Evolutionary conservation across 1,284 basidiomycete genomes (phyloP).

Genomic region (Leccinum fuscescens): DNA sequence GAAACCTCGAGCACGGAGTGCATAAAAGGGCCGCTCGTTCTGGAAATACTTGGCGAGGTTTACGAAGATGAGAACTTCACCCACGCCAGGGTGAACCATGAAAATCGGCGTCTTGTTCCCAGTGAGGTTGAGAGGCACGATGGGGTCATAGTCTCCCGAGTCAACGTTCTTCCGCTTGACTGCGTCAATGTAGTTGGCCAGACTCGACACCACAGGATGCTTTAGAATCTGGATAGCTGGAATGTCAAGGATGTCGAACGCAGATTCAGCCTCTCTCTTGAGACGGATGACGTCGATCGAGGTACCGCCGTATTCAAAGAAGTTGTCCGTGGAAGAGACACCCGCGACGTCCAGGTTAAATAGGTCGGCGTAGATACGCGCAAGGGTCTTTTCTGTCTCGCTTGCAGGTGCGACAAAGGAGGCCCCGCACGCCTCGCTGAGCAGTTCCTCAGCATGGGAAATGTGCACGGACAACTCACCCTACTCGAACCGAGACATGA

Average conservation of each 20-base stretch:
- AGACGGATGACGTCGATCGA: conserved; percentile 30
- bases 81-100: conserved; percentile 16
- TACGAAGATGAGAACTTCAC: conserved; percentile 43
- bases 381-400: conserved; percentile 20
- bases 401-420: conserved; percentile 19
- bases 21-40: conserved; percentile 42
- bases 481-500: conserved; percentile 21
- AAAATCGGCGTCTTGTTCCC: conserved; percentile 42
- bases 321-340: conserved; percentile 25
- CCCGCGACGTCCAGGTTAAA: conserved; percentile 21
- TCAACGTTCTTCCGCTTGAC: conserved; percentile 5
- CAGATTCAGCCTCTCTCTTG: conserved; percentile 34
- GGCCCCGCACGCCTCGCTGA: conserved; percentile 15
- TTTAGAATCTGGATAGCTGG: conserved; percentile 40
- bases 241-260: conserved; percentile 34
- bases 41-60: conserved; percentile 37
- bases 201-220: conserved; percentile 34
- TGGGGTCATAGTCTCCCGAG: conserved; percentile 23
- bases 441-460: conserved; percentile 20
- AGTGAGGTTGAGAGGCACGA: conserved; percentile 36
- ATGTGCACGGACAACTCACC: conserved; percentile 21
- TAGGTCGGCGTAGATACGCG: conserved; percentile 24
- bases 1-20: conserved; percentile 41
- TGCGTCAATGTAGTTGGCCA: conserved; percentile 25
- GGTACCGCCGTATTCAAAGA: conserved; percentile 30